Conservation (phyloP, 306 rosid species). For the Amphicarpaea edgeworthii region DNA sequence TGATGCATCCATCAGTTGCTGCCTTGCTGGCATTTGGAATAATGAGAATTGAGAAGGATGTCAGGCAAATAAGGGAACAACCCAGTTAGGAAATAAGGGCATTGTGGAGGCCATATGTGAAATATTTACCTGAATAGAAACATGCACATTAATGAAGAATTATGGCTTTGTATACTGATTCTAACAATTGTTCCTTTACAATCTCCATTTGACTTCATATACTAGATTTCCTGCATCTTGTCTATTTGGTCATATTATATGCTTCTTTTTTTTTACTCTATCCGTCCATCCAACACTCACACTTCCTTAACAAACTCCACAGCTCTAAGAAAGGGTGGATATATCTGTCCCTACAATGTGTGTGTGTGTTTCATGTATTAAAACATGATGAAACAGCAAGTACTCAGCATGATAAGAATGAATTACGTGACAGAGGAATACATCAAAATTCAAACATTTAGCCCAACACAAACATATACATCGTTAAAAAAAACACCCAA, state of each 20-base stretch:
- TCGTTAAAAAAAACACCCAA: not conserved
- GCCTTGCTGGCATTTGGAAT: conserved; percentile 2
- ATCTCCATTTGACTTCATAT: conserved; percentile 6
- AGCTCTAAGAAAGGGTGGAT: not conserved
- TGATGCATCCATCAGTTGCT: conserved; percentile 15
- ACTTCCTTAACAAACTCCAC: conserved; percentile 19
- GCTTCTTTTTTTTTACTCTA: conserved; percentile 1
- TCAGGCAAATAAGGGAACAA: conserved; percentile 2
- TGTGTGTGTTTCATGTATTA: conserved; percentile 5
- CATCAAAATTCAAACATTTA: conserved; percentile 15
- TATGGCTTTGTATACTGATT: not conserved
- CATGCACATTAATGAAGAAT: conserved; percentile 16
- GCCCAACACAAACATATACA: conserved; percentile 1
- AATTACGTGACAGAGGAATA: not conserved
- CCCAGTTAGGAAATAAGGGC: conserved; percentile 15
- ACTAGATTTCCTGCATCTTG: not conserved
- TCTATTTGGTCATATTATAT: not conserved
- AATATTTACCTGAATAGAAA: conserved; percentile 2
- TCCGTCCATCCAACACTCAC: conserved; percentile 2
- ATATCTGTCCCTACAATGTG: not conserved
- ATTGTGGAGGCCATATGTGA: not conserved
- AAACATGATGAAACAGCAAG: not conserved
- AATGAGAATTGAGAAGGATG: conserved; percentile 19
- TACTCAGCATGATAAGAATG: conserved; percentile 14
- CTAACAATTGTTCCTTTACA: not conserved